These are phyloP conservation scores for Termitomyces sp. DNA, from an alignment of 768 basidiomycete species.

Conservation along the genomic window DNA sequence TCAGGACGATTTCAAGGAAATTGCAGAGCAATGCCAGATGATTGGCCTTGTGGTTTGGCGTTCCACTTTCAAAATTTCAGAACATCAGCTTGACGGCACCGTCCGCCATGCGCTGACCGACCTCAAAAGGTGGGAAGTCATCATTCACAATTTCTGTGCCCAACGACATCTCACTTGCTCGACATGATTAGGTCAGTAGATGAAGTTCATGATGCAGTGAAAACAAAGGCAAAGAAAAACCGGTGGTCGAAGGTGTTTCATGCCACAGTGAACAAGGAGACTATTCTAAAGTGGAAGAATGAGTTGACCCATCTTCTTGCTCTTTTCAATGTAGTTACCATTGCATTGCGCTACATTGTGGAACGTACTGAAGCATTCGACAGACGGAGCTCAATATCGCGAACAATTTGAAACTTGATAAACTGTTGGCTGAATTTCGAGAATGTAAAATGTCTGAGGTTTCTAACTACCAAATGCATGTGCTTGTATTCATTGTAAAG, in stretches of 20 bases:
- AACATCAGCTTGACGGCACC: not conserved
- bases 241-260: not conserved
- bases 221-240: not conserved
- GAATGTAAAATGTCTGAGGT: too few species aligned
- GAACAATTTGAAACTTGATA: slow-evolving; percentile 5
- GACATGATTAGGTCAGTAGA: not conserved
- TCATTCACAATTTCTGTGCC: too few species aligned
- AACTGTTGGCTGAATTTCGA: slow-evolving; percentile 1
- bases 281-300: slow-evolving; percentile 2
- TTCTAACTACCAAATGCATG: too few species aligned
- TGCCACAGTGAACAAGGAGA: slow-evolving; percentile 4
- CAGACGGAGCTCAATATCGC: slow-evolving; percentile 7
- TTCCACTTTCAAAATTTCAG: not conserved
- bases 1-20: slow-evolving; percentile 4
- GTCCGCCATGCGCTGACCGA: not conserved
- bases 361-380: too few species aligned
- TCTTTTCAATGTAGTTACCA: too few species aligned
- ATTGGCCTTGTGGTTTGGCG: slow-evolving; percentile 7
- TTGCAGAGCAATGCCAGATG: slow-evolving; percentile 9
- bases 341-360: too few species aligned
- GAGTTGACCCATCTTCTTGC: slow-evolving; percentile 1
- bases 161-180: not conserved
- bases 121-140: not conserved
- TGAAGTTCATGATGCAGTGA: not conserved
- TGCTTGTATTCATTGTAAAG: too few species aligned